Evolutionary conservation across 179 eudicot species (phyloP), one percentile per base, ranked within the genome.

Genomic region (Spinacia oleracea): DNA sequence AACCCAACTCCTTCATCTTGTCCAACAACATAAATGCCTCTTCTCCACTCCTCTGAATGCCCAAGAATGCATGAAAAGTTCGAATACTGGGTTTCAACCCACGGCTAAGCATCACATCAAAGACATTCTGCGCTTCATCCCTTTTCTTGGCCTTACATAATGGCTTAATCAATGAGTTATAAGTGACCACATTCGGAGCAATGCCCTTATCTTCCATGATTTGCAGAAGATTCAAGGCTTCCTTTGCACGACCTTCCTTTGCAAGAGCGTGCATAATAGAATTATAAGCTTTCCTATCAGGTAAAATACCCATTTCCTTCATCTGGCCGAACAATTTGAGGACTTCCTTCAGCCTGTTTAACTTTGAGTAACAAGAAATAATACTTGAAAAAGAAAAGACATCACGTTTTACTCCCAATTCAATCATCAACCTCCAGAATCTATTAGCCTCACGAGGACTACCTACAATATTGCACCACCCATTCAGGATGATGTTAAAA

Each of bases 281-380:
- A 82, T 94, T 91, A 77, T 92, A 94, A 51, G 89, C 93, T 85
- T 92, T 92, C 85, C 88, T 89, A 83, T 94, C 98, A 0, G 90
- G 94, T 58, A 68, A 79, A 81, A 94, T 84, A 74, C 82, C 86
- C 78, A 75, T 62, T 65, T 77, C 84, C 84, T 89, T 90, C 96
- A 94, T 89, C 82, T 83, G 78, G 35, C 90, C 78, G 51, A 88
- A 94, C 38, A 87, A 78, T 82, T 77, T 86, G 72, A 89, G 80
- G 77, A 91, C 91, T 70, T 83, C 89, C 38, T 85, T 81, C 70
- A 87, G 79, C 65, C 83, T 87, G 62, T 81, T 83, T 15, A 67
- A 63, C 70, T 94, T 94, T 2, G 97, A 88, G 80, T 76, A 84
- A 79, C 96, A 85, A 15, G 97, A 89, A 46, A 94, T 89, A 31